phyloP scores from a whole-genome alignment of 495 filamentous ascomycete species.

The Ascobolus immersus region DNA sequence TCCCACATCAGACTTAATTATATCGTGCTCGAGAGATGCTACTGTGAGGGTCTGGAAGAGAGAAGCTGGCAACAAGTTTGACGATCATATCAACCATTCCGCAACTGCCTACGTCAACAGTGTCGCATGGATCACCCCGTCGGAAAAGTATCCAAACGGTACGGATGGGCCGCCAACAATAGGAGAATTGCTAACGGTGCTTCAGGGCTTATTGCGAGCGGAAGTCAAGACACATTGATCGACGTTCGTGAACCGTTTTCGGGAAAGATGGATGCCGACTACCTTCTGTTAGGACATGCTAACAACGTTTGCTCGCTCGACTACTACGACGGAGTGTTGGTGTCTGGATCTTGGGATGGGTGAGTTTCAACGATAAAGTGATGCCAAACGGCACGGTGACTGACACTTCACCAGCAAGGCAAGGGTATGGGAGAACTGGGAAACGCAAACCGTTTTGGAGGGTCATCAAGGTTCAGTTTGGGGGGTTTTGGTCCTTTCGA shows the following conservation, averaged over 20 bases:
- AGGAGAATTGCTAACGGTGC: not conserved
- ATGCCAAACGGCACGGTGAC: slow-evolving; percentile 1
- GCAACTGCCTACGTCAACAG: slow-evolving; percentile 69
- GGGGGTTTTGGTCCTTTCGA: slow-evolving; percentile 66
- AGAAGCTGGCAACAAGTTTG: slow-evolving; percentile 36
- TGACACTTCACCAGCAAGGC: slow-evolving; percentile 11
- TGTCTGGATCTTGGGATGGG: slow-evolving; percentile 90
- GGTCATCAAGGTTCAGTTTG: slow-evolving; percentile 66
- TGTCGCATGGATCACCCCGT: slow-evolving; percentile 49
- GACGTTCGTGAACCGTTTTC: slow-evolving; percentile 52
- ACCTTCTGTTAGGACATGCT: slow-evolving; percentile 60
- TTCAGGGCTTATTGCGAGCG: slow-evolving; percentile 53
- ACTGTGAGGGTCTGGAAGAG: slow-evolving; percentile 71
- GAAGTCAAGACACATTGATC: slow-evolving; percentile 75
- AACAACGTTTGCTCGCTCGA: slow-evolving; percentile 75
- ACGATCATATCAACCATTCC: slow-evolving; percentile 47
- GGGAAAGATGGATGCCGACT: slow-evolving; percentile 41
- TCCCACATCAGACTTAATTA: slow-evolving; percentile 39
- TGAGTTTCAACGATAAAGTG: slow-evolving; percentile 20
- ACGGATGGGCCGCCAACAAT: slow-evolving; percentile 1
- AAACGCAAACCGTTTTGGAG: slow-evolving; percentile 39
- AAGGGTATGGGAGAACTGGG: slow-evolving; percentile 31
- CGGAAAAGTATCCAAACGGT: slow-evolving; percentile 36
- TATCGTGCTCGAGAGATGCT: slow-evolving; percentile 74
- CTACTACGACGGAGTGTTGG: slow-evolving; percentile 42